Percentiles rank a stretch among this genome's conserved stretches.
These are phyloP conservation scores for Dactylonectria estremocensis DNA, from an alignment of 2,329 filamentous ascomycete species.

Conservation along the genomic window DNA sequence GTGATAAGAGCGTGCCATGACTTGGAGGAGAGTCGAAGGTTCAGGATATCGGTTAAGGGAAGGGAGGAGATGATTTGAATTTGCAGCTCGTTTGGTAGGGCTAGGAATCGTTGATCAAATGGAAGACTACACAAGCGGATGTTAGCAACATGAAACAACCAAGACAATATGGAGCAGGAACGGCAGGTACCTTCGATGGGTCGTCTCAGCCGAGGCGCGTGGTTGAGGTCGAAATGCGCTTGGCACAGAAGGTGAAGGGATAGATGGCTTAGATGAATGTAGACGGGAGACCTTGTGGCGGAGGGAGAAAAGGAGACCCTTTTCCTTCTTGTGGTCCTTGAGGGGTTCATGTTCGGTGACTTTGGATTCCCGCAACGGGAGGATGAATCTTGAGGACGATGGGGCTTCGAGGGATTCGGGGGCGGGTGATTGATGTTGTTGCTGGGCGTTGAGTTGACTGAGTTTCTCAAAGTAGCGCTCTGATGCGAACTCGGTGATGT, in stretches of 20 bases:
- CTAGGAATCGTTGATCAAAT: constrained; percentile 71
- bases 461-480: constrained; percentile 76
- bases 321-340: constrained; percentile 59
- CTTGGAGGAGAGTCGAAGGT: constrained; percentile 70
- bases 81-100: constrained; percentile 74
- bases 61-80: constrained; percentile 74
- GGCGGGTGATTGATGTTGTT: constrained; percentile 51
- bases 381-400: constrained; percentile 62
- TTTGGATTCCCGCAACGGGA: constrained; percentile 63
- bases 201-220: constrained; percentile 47
- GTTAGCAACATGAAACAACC: constrained; percentile 39
- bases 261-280: constrained; percentile 39
- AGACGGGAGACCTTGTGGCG: constrained; percentile 57
- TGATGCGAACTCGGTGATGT: constrained; percentile 77
- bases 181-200: constrained; percentile 52
- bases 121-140: constrained; percentile 54
- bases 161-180: constrained; percentile 8
- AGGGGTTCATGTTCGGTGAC: constrained; percentile 49
- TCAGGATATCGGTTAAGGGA: constrained; percentile 73
- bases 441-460: constrained; percentile 67
- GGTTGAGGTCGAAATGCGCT: constrained; percentile 16
- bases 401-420: constrained; percentile 43
- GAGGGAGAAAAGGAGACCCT: constrained; percentile 59
- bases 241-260: constrained; percentile 21
- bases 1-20: constrained; percentile 73